Base-by-base conservation (phyloP, 345 rosid genomes). In the Eucalyptus fibrosa region DNA sequence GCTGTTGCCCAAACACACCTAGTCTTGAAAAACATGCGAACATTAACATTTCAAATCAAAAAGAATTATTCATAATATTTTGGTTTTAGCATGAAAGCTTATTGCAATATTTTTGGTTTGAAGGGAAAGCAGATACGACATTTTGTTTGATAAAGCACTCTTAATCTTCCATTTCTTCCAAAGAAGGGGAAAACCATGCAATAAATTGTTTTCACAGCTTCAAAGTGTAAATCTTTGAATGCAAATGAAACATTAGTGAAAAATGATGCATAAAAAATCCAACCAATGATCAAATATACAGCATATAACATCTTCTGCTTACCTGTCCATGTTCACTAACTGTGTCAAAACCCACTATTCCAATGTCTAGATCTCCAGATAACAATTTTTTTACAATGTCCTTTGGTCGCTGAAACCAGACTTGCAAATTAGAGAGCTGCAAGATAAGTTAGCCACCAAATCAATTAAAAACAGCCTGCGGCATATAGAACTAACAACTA, bases 331-430 rank as follows among this genome's bases (percentile, higher is more conserved):
- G 93, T 92, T 98, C 99, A 88, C 93, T 93, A 90, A 97, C 93
- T 32, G 95, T 98, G 93, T 98, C 99, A 77, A 96, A 94, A 51
- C 99, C 99, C 86, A 97, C 98, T 88, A 98, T 95, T 86, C 99
- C 99, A 65, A 98, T 94, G 94, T 98, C 99, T 88, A 98, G 91
- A 94, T 98, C 99, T 90, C 99, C 99, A 3, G 99, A 96, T 40
- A 95, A 88, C 92, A 98, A 89, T 91, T 98, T 97, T 82, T 95
- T 92, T n/a, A 98, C 97, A 90, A 98, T 95, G 89, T 97, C 99
- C 90, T 96, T 98, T 88, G 99, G 99, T 87, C 99, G 95, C 92
- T 98, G 99, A 93, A 95, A 96, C 99, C 99, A 98, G 37, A 98
- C 99, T 91, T 96, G 97, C 90, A 97, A 86, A 89, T 95, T 96